These are phyloP conservation scores for Heimioporus sp. DNA, from an alignment of 768 basidiomycete genomes.

Conservation along the genomic window DNA sequence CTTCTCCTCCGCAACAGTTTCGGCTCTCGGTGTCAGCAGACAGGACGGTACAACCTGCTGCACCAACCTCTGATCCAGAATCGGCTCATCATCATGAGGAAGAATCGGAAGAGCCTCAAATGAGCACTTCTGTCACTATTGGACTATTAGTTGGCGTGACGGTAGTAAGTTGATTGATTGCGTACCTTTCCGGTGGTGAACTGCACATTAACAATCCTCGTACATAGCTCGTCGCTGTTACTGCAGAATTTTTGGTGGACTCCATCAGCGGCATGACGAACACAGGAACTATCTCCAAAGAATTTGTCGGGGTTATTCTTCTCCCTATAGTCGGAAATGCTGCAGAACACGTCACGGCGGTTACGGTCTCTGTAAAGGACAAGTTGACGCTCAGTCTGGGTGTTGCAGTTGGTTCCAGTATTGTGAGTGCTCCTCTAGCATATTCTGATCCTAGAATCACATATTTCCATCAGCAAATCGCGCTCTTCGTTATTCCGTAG, in stretches of 20 bases:
- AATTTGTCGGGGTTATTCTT: slow-evolving; percentile 85
- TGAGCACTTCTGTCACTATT: slow-evolving; percentile 56
- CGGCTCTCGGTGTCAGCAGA: not conserved
- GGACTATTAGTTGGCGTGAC: slow-evolving; percentile 57
- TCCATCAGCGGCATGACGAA: slow-evolving; percentile 76
- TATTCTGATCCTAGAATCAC: not conserved
- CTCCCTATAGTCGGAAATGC: slow-evolving; percentile 93
- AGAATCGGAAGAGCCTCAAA: slow-evolving; percentile 43
- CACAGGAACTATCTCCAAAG: slow-evolving; percentile 56
- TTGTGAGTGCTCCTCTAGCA: slow-evolving; percentile 44
- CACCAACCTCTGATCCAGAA: slow-evolving; percentile 11
- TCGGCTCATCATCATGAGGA: slow-evolving; percentile 4
- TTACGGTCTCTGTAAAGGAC: slow-evolving; percentile 87
- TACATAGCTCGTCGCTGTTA: slow-evolving; percentile 50
- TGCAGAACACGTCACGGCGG: slow-evolving; percentile 90
- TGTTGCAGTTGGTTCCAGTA: slow-evolving; percentile 86
- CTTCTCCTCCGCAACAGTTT: slow-evolving; percentile 7
- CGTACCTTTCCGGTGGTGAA: not conserved
- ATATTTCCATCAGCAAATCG: slow-evolving; percentile 55
- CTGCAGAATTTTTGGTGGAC: slow-evolving; percentile 69
- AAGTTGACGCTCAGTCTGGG: slow-evolving; percentile 85
- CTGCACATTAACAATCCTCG: not conserved
- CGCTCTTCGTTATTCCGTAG: slow-evolving; percentile 64
- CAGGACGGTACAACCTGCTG: not conserved
- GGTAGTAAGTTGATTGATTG: slow-evolving; percentile 42